Evolutionary conservation across 805 yeast genomes (phyloP), one percentile per base, ranked within the genome.

Genomic region (Cephaloascus fragrans): DNA sequence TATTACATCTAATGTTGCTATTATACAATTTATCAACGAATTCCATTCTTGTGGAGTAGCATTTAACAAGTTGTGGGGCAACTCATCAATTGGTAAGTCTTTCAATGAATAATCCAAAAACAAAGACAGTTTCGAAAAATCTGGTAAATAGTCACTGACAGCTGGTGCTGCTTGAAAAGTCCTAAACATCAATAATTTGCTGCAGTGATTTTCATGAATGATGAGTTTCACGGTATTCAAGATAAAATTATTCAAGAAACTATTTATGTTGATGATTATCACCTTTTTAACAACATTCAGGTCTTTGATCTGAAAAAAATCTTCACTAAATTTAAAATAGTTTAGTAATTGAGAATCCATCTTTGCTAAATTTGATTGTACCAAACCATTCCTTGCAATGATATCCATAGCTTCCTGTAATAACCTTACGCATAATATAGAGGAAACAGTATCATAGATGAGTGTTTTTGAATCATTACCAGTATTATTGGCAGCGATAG

Each of bases 401-500:
- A 49, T 35, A 40, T 65, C 64, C 62, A 64, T 56, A 5, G 59
- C 43, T 38, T 61, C 61, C 31, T 64, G 66, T 34, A 62, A 40
- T 3, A 48, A 19, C 32, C 46, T 47, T 37, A 77, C 47, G 38
- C 75, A 51, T 9, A 74, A 65, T 43, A 67, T 73, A 35, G 76
- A 72, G 36, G 73, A 50, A 19, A 75, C 73, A 2, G 67, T 50
- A 45, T 61, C 65, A 10, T 18, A n/a, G 1, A 43, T 18, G n/a
- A n/a, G n/a, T n/a, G n/a, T n/a, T n/a, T n/a, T n/a, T 3, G 33
- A 15, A 10, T 45, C 37, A 5, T 28, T 26, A 3, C 38, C 29
- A 10, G 47, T 47, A 3, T 37, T 42, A 18, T 34, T 26, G 23
- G 51, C 35, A 15, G 46, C 45, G n/a, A n/a, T n/a, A 6, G 29